Percentiles rank a stretch among this genome's conserved stretches.
These are phyloP conservation scores for Paraphoma chrysanthemicola DNA, from an alignment of 2,329 filamentous ascomycete genomes.

Conservation along the genomic window DNA sequence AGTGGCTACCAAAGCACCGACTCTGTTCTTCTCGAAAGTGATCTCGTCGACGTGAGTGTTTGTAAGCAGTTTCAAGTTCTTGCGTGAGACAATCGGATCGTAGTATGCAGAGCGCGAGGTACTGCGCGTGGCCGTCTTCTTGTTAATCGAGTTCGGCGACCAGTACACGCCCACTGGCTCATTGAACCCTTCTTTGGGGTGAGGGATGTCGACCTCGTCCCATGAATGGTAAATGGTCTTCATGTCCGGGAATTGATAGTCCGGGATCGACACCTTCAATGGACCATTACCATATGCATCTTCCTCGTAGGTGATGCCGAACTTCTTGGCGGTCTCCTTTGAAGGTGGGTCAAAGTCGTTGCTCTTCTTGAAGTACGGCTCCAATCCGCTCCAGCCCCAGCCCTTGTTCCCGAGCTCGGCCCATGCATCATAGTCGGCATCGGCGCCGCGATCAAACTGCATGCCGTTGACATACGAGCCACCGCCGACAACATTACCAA, in stretches of 20 bases:
- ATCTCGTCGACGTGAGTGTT: constrained; percentile 20
- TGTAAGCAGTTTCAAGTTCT: constrained; percentile 11
- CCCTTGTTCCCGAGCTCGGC: constrained; percentile 62
- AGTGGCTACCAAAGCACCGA: constrained; percentile 5
- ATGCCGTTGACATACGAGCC: constrained; percentile 44
- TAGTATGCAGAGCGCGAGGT: constrained; percentile 18
- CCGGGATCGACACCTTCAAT: constrained; percentile 17
- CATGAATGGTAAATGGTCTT: constrained; percentile 12
- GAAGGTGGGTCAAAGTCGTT: constrained; percentile 19
- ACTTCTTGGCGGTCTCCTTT: not conserved
- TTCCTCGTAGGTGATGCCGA: constrained; percentile 19
- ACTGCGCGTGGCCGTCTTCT: constrained; percentile 5
- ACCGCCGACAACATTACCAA: constrained; percentile 40
- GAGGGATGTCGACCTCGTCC: constrained; percentile 8
- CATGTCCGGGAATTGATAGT: constrained; percentile 21
- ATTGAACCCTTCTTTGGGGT: constrained; percentile 9
- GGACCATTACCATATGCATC: constrained; percentile 17
- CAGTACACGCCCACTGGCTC: constrained; percentile 32
- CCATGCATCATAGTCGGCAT: constrained; percentile 58
- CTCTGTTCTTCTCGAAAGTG: constrained; percentile 2
- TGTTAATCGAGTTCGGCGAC: constrained; percentile 20
- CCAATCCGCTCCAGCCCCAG: constrained; percentile 61
- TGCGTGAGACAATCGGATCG: constrained; percentile 11
- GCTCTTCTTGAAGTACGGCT: constrained; percentile 45
- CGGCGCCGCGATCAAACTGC: constrained; percentile 38